Evolutionary conservation across 2,329 filamentous ascomycete species (phyloP), one percentile per base, ranked within the genome.

Genomic region (Fusarium penzigii): DNA sequence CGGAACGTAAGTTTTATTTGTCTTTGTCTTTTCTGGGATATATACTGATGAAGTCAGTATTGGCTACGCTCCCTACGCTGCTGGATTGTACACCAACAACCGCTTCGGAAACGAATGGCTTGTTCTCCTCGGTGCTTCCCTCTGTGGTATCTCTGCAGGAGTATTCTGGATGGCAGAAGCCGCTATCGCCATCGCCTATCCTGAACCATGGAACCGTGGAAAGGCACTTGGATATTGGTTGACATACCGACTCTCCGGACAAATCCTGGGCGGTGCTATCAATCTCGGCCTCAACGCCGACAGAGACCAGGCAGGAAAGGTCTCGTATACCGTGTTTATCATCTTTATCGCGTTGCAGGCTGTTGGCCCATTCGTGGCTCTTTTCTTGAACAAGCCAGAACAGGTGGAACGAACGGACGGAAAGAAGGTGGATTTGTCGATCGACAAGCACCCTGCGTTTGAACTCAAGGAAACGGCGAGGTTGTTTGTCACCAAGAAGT

Each of bases 91-190:
- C 67, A 83, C 80, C 3, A 89, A 90, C 69, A 90, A 89, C 64
- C 78, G 87, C 0, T 90, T 80, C 61, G 85, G 85, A 1, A 83
- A 72, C 1, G 80, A 86, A 57, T 91, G 88, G 88, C 78, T 90
- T 10, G 79, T 85, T 0, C 75, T 90, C 1, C 69, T 90, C 9
- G 88, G 87, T 1, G 86, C 85, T 1, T 85, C 85, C 0, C 73
- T 87, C 0, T 90, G 87, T 56, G 87, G 87, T 16, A 77, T 89
- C 32, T 86, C 83, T 0, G 87, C 88, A 0, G 88, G 88, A 0
- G 75, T 90, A 0, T 90, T 90, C 69, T 91, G 88, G 88, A 85
- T 85, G 76, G 83, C 87, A 0, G 88, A 91, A 69, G 85, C 85
- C 1, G 87, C 88, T 0, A 88, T 91, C 51, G 87, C 87, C 0